Conservation (phyloP, 176 grass and related monocot species). For the Aegilops speltoides region DNA sequence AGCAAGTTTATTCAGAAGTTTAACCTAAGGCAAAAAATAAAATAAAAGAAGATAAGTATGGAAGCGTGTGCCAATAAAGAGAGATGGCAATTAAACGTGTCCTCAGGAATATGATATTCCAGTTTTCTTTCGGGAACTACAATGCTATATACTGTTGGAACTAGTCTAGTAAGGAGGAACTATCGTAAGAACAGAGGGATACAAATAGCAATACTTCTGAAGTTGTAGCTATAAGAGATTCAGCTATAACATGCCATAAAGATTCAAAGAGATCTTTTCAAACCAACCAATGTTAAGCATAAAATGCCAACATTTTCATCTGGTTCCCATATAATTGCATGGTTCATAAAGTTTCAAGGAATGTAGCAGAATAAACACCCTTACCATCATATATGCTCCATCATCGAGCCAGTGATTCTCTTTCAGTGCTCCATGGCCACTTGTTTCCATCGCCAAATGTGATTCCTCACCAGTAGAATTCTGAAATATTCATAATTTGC, state of each 20-base stretch:
- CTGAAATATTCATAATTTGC: slow-evolving; percentile 45
- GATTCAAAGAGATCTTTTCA: background rate
- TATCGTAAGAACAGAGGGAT: background rate
- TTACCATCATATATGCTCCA: slow-evolving; percentile 96
- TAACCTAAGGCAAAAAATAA: slow-evolving; percentile 49
- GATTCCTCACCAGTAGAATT: slow-evolving; percentile 92
- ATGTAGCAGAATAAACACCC: slow-evolving; percentile 20
- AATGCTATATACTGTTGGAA: background rate
- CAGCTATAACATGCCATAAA: slow-evolving; percentile 2
- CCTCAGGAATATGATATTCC: background rate
- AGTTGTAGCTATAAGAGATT: background rate
- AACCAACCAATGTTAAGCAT: background rate
- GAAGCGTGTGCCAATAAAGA: background rate
- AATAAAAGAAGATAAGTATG: background rate
- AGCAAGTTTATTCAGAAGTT: slow-evolving; percentile 97
- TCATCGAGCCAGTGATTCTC: slow-evolving; percentile 99
- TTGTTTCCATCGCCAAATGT: slow-evolving; percentile 97
- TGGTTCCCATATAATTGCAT: background rate
- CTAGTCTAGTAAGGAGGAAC: slow-evolving; percentile 6
- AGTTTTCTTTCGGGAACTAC: background rate
- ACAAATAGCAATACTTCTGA: background rate
- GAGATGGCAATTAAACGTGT: background rate
- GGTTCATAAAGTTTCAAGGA: slow-evolving; percentile 2
- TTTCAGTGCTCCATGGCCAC: slow-evolving; percentile 96
- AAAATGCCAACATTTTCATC: background rate